Evolutionary conservation across 2,329 filamentous ascomycete species (phyloP), one percentile per base, ranked within the genome.

Genomic region (Geosmithia flava): DNA sequence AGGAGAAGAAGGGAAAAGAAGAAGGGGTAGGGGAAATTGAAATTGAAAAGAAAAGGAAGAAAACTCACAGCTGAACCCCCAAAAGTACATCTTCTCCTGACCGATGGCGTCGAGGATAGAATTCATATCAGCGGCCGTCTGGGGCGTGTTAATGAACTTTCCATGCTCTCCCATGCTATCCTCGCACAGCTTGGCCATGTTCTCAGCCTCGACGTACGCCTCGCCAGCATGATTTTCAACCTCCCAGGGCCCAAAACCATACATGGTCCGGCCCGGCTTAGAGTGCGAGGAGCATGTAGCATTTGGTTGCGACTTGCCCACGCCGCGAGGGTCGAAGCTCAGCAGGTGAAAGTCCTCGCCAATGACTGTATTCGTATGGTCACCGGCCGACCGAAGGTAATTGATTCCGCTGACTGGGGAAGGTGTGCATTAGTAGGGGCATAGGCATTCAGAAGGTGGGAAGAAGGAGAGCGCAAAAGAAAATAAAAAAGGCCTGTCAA

Each of bases 81-180:
- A 69, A 45, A 67, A 69, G 7, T 58, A 51, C 55, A 67, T 57
- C 1, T 58, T 53, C 43, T 62, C 81, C 53, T 80, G 70, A 53
- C 81, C 74, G 45, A 96, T 69, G 19, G 78, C 72, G 47, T 80
- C 77, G 45, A 80, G 81, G 55, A 80, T 80, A 51, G 80, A 75
- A 33, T 76, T 72, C 69, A 75, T 74, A 50, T 75, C 72, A 30
- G 71, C 68, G 10, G 69, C 72, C 1, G 69, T 70, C 54, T 74
- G 70, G 0, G 70, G 70, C 0, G 71, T 74, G 49, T 74, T 72
- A 50, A 73, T 58, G 50, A 73, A 72, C 7, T 52, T 53, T 3
- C 64, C 68, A 50, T 71, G 57, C 45, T 70, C 68, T 1, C 68
- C 69, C 62, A 67, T 68, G 1, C 58, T 69, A 11, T 74, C 69